Percentiles rank a stretch among this genome's conserved stretches.
Evolutionary conservation across 257 asterid species (phyloP).

Genomic region (Schizonepeta tenuifolia): DNA sequence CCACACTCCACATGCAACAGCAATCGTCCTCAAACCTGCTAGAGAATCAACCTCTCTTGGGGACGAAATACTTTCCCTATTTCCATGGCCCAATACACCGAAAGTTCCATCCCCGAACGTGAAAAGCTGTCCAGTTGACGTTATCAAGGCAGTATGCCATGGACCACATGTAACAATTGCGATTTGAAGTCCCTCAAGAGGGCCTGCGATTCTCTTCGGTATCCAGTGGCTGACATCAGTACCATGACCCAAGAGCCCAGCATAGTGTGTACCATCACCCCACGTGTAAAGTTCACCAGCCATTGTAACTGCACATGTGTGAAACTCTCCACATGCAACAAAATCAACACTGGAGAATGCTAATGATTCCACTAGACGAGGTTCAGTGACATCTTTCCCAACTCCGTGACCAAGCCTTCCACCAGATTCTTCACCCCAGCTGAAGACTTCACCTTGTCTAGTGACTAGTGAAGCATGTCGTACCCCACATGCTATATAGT

Average conservation of each 20-base stretch:
- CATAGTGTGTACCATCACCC: slow-evolving; percentile 97
- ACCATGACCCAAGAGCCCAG: slow-evolving; percentile 91
- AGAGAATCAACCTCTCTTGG: slow-evolving; percentile 89
- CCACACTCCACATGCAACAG: slow-evolving; percentile 98
- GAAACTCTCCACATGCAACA: slow-evolving; percentile 93
- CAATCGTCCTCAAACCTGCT: slow-evolving; percentile 77
- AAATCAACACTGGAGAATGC: slow-evolving; percentile 67
- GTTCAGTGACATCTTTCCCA: slow-evolving; percentile 70
- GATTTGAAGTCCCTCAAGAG: slow-evolving; percentile 84
- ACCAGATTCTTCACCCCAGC: slow-evolving; percentile 99
- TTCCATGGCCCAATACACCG: slow-evolving; percentile 92
- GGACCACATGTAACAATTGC: slow-evolving; percentile 86
- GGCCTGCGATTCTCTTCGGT: slow-evolving; percentile 90
- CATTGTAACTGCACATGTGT: slow-evolving; percentile 80
- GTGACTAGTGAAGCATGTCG: slow-evolving; percentile 85
- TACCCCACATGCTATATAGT: slow-evolving; percentile 89
- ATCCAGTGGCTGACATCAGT: slow-evolving; percentile 85
- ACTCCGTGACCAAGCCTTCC: slow-evolving; percentile 95
- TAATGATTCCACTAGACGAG: slow-evolving; percentile 73
- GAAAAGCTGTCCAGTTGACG: slow-evolving; percentile 78
- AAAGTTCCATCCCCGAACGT: slow-evolving; percentile 94
- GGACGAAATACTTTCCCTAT: slow-evolving; percentile 57
- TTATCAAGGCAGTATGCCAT: slow-evolving; percentile 90
- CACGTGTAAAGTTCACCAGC: slow-evolving; percentile 89
- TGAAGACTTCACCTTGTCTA: slow-evolving; percentile 88